These are phyloP conservation scores for Russula sp. DNA, from an alignment of 768 basidiomycete species.

Conservation along the genomic window DNA sequence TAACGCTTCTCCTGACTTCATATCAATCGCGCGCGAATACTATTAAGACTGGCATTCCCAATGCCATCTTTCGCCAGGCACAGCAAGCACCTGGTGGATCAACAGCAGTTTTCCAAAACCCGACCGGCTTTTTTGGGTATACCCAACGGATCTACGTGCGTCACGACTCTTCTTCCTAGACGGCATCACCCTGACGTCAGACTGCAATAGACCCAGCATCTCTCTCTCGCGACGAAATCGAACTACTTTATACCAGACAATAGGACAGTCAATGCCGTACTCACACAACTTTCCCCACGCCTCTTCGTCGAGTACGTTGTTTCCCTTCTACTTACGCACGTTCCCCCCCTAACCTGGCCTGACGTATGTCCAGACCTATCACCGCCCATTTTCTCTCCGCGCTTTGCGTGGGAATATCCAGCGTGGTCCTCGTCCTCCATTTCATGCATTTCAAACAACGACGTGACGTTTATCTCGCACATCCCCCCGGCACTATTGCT, in stretches of 20 bases:
- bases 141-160: conserved; percentile 52
- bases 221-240: conserved; percentile 53
- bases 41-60: conserved; percentile 52
- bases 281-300: conserved; percentile 46
- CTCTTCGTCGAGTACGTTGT: conserved; percentile 57
- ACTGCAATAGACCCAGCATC: conserved; percentile 49
- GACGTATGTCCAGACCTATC: conserved; percentile 43
- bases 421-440: conserved; percentile 49
- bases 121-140: conserved; percentile 51
- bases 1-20: conserved; percentile 37
- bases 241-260: conserved; percentile 55
- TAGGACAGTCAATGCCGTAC: conserved; percentile 39
- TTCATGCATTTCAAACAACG: conserved; percentile 38
- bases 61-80: conserved; percentile 57
- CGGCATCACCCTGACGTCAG: not conserved
- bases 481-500: conserved; percentile 22
- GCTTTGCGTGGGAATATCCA: conserved; percentile 48
- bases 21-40: conserved; percentile 51
- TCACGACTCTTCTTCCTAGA: not conserved
- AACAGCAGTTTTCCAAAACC: conserved; percentile 46
- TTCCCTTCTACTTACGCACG: not conserved
- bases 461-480: conserved; percentile 23
- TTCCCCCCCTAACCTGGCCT: conserved; percentile 4
- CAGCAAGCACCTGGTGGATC: conserved; percentile 42
- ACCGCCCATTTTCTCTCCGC: conserved; percentile 51